Conservation (phyloP, 805 yeast genomes). For the Clavispora phyllophila region DNA sequence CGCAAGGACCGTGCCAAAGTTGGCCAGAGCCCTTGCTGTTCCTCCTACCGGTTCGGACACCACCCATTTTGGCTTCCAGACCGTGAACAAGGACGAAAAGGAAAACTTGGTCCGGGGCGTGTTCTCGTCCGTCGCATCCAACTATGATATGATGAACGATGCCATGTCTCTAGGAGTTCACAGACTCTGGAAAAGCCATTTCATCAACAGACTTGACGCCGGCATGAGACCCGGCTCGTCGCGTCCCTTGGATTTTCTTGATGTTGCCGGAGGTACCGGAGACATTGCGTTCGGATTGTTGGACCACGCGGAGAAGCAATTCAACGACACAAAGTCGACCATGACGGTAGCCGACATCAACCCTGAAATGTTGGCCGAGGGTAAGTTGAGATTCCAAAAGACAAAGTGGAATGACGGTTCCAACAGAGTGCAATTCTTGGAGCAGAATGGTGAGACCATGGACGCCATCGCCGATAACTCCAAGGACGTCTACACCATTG, state of each 20-base stretch:
- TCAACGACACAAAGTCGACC: constrained; percentile 66
- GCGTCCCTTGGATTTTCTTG: constrained; percentile 80
- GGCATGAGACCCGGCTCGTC: constrained; percentile 83
- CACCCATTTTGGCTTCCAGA: constrained; percentile 92
- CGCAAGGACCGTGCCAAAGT: background rate
- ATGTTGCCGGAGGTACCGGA: constrained; percentile 99
- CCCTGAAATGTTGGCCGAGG: constrained; percentile 93
- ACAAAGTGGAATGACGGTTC: constrained; percentile 54
- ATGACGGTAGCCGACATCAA: constrained; percentile 95
- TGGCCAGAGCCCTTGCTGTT: background rate
- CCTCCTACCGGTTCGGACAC: constrained; percentile 31
- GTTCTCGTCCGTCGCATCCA: constrained; percentile 90
- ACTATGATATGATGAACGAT: constrained; percentile 95
- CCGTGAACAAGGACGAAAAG: constrained; percentile 74
- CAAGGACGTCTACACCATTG: constrained; percentile 92
- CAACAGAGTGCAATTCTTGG: constrained; percentile 71
- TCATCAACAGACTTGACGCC: constrained; percentile 83
- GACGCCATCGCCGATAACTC: constrained; percentile 81
- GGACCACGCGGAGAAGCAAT: constrained; percentile 80
- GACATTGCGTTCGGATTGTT: constrained; percentile 94
- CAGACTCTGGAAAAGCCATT: constrained; percentile 90
- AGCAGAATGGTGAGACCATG: constrained; percentile 88
- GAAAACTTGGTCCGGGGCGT: constrained; percentile 82
- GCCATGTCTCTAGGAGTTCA: constrained; percentile 96
- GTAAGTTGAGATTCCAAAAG: constrained; percentile 65